Base-by-base conservation (phyloP, 805 yeast species). In the Myxozyma melibiosi region DNA sequence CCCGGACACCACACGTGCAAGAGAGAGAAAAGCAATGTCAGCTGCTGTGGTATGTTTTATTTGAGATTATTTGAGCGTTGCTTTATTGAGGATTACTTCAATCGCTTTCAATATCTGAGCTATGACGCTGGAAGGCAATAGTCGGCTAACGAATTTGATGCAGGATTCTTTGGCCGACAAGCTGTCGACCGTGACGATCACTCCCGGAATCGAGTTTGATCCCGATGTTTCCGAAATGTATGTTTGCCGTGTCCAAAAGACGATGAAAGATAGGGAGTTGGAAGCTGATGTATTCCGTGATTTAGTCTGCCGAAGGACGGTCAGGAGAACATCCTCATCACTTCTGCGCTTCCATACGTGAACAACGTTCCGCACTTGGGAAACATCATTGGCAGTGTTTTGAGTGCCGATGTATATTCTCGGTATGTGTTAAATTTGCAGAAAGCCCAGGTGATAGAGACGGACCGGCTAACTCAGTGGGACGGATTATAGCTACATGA, bases 291-390 rank as follows among this genome's bases (percentile, higher is more conserved):
- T n/a, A 18, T 18, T 34, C 20, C 4, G 4, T 7, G 25, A 13
- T 16, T 2, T 39, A 59, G 63, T 61, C 66, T 80, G 50, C 99
- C 98, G 56, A 82, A 81, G 65, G 76, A 80, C 24, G 81, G 80
- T 55, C 87, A 87, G 74, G 81, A 86, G 69, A 94, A 94, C 74
- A 82, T 92, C 55, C 76, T 94, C 66, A 85, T 94, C 69, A 92
- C 98, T 1, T 91, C 98, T 25, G 98, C 99, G 33, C 81, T 94
- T 68, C 99, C 99, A 9, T 94, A 94, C 67, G 99, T 94, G 53
- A 94, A 94, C 76, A 94, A 94, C 70, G 99, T 94, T 51, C 99
- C 99, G 43, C 99, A 94, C 75, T 80, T 94, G 71, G 99, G 99
- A 68, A 94, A 94, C 76, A 90, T 94, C 65, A 84, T 94, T 55